These are phyloP conservation scores for Pycnococcus provasolii DNA, from an alignment of 139 green algal species.

Conservation along the genomic window DNA sequence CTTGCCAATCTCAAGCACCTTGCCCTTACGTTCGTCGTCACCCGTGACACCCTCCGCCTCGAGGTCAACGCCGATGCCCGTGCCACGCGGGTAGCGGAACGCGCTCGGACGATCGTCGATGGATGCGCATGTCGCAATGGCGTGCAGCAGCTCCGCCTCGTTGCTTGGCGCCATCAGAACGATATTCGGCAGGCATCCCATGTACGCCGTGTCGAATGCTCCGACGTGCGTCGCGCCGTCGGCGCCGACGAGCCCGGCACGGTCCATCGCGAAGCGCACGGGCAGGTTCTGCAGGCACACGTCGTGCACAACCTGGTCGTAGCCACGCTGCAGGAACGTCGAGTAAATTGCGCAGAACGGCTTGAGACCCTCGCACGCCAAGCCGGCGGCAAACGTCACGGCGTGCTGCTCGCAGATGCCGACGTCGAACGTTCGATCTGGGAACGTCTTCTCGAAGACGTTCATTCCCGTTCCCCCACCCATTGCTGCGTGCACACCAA, in stretches of 20 bases:
- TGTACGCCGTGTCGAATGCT: slow-evolving; percentile 88
- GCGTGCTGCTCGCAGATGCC: slow-evolving; percentile 98
- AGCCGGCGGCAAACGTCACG: slow-evolving; percentile 87
- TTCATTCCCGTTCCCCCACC: slow-evolving; percentile 92
- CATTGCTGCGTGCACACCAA: slow-evolving; percentile 96
- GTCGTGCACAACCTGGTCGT: slow-evolving; percentile 79
- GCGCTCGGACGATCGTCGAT: slow-evolving; percentile 89
- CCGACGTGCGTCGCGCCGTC: slow-evolving; percentile 93
- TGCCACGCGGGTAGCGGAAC: slow-evolving; percentile 89
- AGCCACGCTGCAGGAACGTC: slow-evolving; percentile 90
- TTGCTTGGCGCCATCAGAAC: slow-evolving; percentile 91
- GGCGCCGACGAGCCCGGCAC: slow-evolving; percentile 89
- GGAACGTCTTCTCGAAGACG: slow-evolving; percentile 44
- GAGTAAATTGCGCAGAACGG: slow-evolving; percentile 96
- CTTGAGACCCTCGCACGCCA: slow-evolving; percentile 85
- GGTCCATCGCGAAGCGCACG: slow-evolving; percentile 97
- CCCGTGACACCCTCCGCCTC: slow-evolving; percentile 5
- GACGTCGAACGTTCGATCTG: slow-evolving; percentile 82
- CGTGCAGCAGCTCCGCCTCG: slow-evolving; percentile 46
- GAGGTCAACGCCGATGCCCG: slow-evolving; percentile 87
- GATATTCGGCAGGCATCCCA: slow-evolving; percentile 94
- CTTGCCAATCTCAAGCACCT: slow-evolving; percentile 62
- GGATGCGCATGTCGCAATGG: slow-evolving; percentile 72
- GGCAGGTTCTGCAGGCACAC: slow-evolving; percentile 93
- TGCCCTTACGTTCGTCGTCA: not conserved